phyloP scores from a whole-genome alignment of 495 filamentous ascomycete genomes.

The Hypoxylon intermedium region DNA sequence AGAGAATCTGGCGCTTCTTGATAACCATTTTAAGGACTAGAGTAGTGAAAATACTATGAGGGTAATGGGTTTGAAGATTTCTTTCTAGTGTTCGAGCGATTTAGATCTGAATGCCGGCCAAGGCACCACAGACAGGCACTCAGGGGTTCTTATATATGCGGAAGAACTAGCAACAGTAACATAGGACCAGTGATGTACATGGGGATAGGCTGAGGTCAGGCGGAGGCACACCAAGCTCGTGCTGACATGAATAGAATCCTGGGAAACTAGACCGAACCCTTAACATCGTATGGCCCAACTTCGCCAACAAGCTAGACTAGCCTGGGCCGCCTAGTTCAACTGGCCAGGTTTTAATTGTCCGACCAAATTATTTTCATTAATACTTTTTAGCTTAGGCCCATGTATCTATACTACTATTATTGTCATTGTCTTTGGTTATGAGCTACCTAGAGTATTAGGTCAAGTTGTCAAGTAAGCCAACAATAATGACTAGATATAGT shows the following conservation, averaged over 20 bases:
- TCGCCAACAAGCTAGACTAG: no score
- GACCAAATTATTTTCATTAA: no score
- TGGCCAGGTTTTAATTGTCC: no score
- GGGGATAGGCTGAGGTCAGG: conserved; percentile 21
- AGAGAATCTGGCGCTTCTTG: conserved; percentile 54
- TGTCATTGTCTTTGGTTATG: no score
- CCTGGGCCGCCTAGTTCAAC: no score
- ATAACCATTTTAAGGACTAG: conserved; percentile 39
- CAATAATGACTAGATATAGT: no score
- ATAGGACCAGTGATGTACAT: not conserved
- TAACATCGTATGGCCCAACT: no score
- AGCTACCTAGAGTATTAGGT: no score
- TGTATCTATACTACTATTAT: no score
- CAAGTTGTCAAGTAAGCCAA: no score
- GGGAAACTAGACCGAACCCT: no score
- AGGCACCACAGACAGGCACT: not conserved
- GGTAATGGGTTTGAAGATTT: not conserved
- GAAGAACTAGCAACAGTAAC: not conserved
- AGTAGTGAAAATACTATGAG: not conserved
- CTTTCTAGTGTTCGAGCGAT: not conserved
- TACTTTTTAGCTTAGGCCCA: no score
- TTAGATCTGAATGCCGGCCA: not conserved
- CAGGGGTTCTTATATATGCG: conserved; percentile 9
- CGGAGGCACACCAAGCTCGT: conserved; percentile 3
- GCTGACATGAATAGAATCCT: conserved; percentile 5